Evolutionary conservation across 352 stramenopile genomes (phyloP).

Genomic region (Pythium volutum): DNA sequence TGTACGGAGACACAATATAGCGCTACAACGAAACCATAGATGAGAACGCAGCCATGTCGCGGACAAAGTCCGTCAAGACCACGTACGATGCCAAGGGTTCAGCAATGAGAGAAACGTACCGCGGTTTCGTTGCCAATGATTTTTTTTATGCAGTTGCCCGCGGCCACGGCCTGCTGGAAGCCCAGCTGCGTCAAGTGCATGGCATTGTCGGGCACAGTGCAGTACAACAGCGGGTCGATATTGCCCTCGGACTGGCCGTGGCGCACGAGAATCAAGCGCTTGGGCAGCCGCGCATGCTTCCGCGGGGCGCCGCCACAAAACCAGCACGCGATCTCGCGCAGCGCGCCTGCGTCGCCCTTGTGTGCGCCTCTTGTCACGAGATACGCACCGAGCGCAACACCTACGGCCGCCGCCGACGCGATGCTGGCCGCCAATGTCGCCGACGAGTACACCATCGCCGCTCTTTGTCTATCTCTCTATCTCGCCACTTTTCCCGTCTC

Average conservation of each 20-base stretch:
- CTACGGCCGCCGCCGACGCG: conserved; percentile 39
- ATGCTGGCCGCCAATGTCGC: conserved; percentile 43
- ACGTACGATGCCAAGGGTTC: no score
- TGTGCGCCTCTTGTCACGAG: conserved; percentile 4
- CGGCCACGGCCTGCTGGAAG: conserved; percentile 69
- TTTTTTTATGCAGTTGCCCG: conserved; percentile 66
- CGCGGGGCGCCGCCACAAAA: conserved; percentile 32
- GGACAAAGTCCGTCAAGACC: not conserved
- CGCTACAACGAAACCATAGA: conserved; percentile 31
- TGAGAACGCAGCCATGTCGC: no score
- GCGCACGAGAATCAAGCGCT: conserved; percentile 80
- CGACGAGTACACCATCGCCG: conserved; percentile 45
- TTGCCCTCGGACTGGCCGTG: conserved; percentile 86
- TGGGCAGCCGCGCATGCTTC: conserved; percentile 36
- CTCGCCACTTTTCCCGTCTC: not conserved
- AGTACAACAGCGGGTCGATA: conserved; percentile 77
- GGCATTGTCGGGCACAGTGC: conserved; percentile 71
- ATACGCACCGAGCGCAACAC: conserved; percentile 38
- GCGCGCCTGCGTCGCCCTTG: not conserved
- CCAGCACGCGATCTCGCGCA: conserved; percentile 14
- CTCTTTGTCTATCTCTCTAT: not conserved
- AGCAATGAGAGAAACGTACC: conserved; percentile 8
- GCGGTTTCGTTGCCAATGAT: conserved; percentile 62
- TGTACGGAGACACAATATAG: conserved; percentile 85
- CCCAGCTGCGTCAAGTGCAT: conserved; percentile 83